These are phyloP conservation scores for Anisodus acutangulus DNA, from an alignment of 257 asterid genomes.

Conservation along the genomic window DNA sequence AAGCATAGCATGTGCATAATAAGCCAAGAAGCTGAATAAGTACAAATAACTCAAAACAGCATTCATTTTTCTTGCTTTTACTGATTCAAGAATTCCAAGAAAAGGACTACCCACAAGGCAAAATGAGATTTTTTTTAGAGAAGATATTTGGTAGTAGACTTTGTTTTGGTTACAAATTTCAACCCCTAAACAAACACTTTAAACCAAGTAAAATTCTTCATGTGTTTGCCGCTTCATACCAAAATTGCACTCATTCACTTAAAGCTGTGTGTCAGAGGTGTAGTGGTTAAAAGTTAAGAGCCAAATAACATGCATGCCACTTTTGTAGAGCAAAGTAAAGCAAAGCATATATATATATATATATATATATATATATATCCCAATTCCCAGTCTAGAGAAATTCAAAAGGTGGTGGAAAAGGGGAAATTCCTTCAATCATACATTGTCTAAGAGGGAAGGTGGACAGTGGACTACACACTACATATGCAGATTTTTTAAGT, in stretches of 20 bases:
- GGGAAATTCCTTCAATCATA: slow-evolving; percentile 60
- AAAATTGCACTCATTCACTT: slow-evolving; percentile 37
- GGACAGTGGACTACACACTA: slow-evolving; percentile 5
- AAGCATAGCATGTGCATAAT: slow-evolving; percentile 60
- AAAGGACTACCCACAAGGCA: slow-evolving; percentile 6
- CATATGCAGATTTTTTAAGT: slow-evolving; percentile 29
- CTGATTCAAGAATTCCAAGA: slow-evolving; percentile 32
- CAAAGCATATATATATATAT: slow-evolving; percentile 46
- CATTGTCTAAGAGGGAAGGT: slow-evolving; percentile 40
- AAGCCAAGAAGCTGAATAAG: slow-evolving; percentile 53
- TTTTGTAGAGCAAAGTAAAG: slow-evolving; percentile 57
- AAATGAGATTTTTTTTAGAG: not conserved
- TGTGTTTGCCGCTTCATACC: slow-evolving; percentile 16
- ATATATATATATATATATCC: slow-evolving; percentile 7
- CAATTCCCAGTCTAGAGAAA: slow-evolving; percentile 31
- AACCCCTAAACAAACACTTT: not conserved
- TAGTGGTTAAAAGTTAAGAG: slow-evolving; percentile 48
- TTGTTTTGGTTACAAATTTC: not conserved
- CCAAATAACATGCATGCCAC: slow-evolving; percentile 62
- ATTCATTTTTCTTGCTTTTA: slow-evolving; percentile 43
- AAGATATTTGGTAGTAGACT: not conserved
- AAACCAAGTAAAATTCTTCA: not conserved
- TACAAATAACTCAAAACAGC: slow-evolving; percentile 42
- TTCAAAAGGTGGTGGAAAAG: slow-evolving; percentile 43
- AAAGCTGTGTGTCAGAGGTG: slow-evolving; percentile 37